A percentile compares a stretch with the other conserved stretches of the same genome.
Evolutionary conservation across 495 filamentous ascomycete genomes (phyloP).

Genomic region (Talaromyces nanjingensis): DNA sequence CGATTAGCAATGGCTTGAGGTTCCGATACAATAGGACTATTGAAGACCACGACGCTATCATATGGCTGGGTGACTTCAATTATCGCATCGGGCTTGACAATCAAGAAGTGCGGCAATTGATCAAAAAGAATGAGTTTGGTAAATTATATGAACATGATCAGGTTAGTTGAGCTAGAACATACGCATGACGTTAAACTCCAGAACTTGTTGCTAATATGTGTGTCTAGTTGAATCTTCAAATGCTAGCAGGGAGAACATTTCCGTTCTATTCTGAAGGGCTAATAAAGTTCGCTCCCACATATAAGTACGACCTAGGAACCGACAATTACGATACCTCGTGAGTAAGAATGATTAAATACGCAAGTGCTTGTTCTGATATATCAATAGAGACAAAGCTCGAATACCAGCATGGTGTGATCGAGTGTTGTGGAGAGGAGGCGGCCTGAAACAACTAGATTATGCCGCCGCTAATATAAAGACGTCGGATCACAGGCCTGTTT

Average conservation of each 20-base stretch:
- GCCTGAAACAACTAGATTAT: constrained; percentile 76
- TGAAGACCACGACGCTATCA: constrained; percentile 86
- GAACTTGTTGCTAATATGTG: constrained; percentile 5
- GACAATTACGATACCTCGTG: constrained; percentile 91
- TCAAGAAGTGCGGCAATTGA: constrained; percentile 69
- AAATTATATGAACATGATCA: constrained; percentile 91
- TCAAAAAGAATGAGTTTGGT: constrained; percentile 62
- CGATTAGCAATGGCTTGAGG: constrained; percentile 76
- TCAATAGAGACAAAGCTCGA: constrained; percentile 71
- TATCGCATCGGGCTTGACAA: constrained; percentile 87
- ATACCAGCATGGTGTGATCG: constrained; percentile 98
- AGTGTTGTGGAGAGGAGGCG: constrained; percentile 76
- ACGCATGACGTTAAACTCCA: neutral
- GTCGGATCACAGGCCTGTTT: constrained; percentile 93
- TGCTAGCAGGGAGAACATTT: constrained; percentile 86
- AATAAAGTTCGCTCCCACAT: constrained; percentile 84
- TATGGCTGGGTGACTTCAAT: constrained; percentile 99
- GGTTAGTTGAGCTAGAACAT: constrained; percentile 32
- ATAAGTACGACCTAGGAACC: constrained; percentile 85
- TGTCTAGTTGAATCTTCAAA: constrained; percentile 83
- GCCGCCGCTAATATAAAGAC: constrained; percentile 69
- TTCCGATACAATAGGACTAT: constrained; percentile 89
- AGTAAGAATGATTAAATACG: constrained; percentile 20
- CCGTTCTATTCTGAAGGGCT: constrained; percentile 82
- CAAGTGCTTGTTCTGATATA: neutral